Base-by-base conservation (phyloP, 805 yeast species). In the Blastobotrys americana region DNA sequence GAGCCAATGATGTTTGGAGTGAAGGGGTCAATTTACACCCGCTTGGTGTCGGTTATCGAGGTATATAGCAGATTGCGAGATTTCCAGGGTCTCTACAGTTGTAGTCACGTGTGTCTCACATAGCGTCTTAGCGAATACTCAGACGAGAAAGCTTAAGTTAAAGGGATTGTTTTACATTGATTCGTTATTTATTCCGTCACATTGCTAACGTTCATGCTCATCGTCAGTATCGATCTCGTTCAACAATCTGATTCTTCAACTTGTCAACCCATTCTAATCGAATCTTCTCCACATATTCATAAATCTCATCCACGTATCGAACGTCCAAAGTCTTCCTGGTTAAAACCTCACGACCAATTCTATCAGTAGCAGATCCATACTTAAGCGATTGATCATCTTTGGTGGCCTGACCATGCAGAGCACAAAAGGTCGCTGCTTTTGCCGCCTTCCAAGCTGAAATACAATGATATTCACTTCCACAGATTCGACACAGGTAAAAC, bases 391-490 rank as follows among this genome's bases (percentile, higher is more conserved):
- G 80, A n/a, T 59, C 60, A 33, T 59, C 54, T 15, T 64, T 65
- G 27, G 68, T 69, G 2, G 82, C 73, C 44, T 74, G 72, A 0
- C 80, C 78, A 31, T 70, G 48, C 4, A 71, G 57, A 1, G 84
- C 80, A 5, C 80, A 84, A 63, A 74, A 80, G 2, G 86, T 71
- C 1, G 93, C 86, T 1, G 97, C 86, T 59, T 84, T 83, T 5
- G 97, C 95, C 10, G 95, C 97, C 9, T 71, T 79, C 64, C 88
- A 86, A 1, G 97, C 96, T 23, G 81, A 74, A 36, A 93, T 84
- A 55, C 84, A 85, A 61, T 90, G 96, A 80, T 90, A 84, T 13
- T 83, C 82, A 3, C 95, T 82, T 1, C 98, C 98, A 22, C 78
- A 58, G 52, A 73, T 69, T 52, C 97, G 74, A 6, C 96, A 94